Base-by-base conservation (phyloP, 1,139 yeast genomes). In the Hyphopichia wangnamkhiaoensis region DNA sequence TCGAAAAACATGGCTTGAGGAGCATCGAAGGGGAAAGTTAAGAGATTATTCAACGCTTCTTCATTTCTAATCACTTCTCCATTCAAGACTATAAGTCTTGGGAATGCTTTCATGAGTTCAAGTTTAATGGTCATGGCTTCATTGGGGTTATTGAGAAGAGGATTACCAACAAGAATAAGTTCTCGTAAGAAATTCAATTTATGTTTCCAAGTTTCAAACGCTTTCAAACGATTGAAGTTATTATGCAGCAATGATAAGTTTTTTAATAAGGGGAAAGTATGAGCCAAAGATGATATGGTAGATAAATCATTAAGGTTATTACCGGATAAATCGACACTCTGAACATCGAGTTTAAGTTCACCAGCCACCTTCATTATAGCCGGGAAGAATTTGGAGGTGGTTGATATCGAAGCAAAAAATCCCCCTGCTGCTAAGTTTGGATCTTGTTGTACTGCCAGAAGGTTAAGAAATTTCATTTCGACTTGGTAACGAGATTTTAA, bases 311-410 rank as follows among this genome's bases (percentile, higher is more conserved):
- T 64, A 32, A 91, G 62, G 42, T 75, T 76, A 57, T 93, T 93
- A 42, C 72, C 72, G 12, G 95, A 83, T 37, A 93, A 68, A 56
- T 86, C 89, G 14, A 93, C 80, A 44, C 93, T 84, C 28, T 82
- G 85, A 5, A 90, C 86, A 2, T 71, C 71, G 13, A 75, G 47
- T 33, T 74, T 74, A 32, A 70, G 54, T 34, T 74, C 77, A 37
- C 71, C 70, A 1, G 96, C 96, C 15, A 94, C 66, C 57, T 86
- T 89, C 89, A 93, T 82, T 48, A 93, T 67, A 0, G 98, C 98
- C 3, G 91, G 87, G 61, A 93, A 90, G 75, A 91, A 83, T 59
- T 91, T 91, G 13, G 94, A 76, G 1, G 79, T 60, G 3, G 80
- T 74, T 36, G 82, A 75, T 6, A 81, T 67, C 14, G 78, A 68